phyloP scores from a whole-genome alignment of 345 rosid genomes.

The Gossypium stocksii region DNA sequence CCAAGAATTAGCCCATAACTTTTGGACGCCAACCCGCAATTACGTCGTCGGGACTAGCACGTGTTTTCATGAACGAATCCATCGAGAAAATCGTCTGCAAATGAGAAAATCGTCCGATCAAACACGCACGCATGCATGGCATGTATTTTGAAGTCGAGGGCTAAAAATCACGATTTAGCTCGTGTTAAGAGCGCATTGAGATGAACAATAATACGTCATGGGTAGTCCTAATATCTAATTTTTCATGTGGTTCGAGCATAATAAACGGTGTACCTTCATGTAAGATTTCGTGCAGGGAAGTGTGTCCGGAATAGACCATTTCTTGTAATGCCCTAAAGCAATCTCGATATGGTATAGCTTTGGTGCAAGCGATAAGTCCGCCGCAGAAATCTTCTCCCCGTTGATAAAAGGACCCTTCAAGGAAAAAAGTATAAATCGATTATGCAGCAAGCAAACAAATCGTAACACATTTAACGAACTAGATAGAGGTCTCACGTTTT shows the following conservation, averaged over 20 bases:
- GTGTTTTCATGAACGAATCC: constrained; percentile 70
- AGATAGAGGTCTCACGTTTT: constrained; percentile 44
- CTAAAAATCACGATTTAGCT: neutral
- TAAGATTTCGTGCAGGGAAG: constrained; percentile 59
- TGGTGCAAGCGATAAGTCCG: constrained; percentile 79
- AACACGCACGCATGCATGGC: neutral
- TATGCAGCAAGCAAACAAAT: neutral
- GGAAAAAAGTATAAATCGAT: neutral
- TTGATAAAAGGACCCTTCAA: constrained; percentile 83
- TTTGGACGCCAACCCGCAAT: constrained; percentile 92
- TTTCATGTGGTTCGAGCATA: neutral
- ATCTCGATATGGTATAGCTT: constrained; percentile 79
- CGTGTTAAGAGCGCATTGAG: neutral
- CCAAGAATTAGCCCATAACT: constrained; percentile 50
- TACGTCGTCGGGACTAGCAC: constrained; percentile 71
- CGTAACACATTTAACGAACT: neutral
- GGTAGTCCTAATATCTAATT: neutral
- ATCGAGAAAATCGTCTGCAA: constrained; percentile 65
- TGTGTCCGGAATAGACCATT: constrained; percentile 81
- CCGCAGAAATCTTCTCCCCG: constrained; percentile 77
- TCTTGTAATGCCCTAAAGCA: constrained; percentile 81
- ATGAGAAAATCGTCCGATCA: constrained; percentile 11
- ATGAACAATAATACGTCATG: neutral
- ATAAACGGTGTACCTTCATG: constrained; percentile 56
- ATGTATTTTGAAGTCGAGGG: neutral